Base-by-base conservation (phyloP, 2,329 filamentous ascomycete genomes). In the Colletotrichum caudatum region DNA sequence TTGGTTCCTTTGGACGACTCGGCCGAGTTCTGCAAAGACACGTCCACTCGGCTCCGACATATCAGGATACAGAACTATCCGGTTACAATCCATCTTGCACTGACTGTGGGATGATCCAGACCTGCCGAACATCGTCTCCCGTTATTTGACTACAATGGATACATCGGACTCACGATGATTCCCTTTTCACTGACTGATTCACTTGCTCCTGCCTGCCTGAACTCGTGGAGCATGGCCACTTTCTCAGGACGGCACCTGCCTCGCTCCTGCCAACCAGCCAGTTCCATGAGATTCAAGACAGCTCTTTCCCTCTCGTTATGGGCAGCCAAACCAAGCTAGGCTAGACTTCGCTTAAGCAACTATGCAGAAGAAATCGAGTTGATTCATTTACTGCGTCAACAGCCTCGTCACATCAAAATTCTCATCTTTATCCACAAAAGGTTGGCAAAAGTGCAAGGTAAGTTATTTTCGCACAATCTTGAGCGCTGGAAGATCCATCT, bases 271-370 rank as follows among this genome's bases (percentile, higher is more conserved):
- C n/a, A 18, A 3, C 6, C 12, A 18, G 4, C 6, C 12, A 1
- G 1, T 26, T 5, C 6, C 12, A 16, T 9, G 4, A 16, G 1
- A 0, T 26, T 18, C n/a, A 11, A 4, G 18, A 3, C 11, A 11
- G 7, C n/a, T 16, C n/a, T 41, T 26, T 58, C n/a, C 8, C 2
- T 9, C 9, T 57, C 35, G 16, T 26, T 1, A 18, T 26, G 12
- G 2, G 5, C 23, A 51, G 5, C 5, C 7, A n/a, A n/a, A n/a
- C n/a, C n/a, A n/a, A 37, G 29, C 3, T 3, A 39, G 37, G 12
- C 12, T 16, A 51, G 23, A 23, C 23, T 16, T 29, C 5, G 2
- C 3, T 11, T n/a, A 20, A 46, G 9, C 18, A 46, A n/a, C 16
- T n/a, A 9, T 18, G 0, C 2, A 14, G 16, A 0, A 16, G 8